Evolutionary conservation across 2,329 filamentous ascomycete species (phyloP).

Genomic region (Alternaria tenuissima): DNA sequence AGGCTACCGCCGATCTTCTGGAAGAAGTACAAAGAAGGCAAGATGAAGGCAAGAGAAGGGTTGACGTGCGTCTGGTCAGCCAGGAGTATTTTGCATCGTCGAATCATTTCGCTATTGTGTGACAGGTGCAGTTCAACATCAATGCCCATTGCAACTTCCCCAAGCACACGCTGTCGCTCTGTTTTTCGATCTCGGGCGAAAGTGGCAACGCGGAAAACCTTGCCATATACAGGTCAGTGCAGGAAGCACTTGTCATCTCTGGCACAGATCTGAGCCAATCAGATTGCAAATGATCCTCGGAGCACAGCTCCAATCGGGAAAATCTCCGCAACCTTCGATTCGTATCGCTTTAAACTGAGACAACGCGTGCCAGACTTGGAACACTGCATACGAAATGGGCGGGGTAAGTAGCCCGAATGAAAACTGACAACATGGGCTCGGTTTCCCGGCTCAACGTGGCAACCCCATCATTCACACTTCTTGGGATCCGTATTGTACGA

Average conservation of each 20-base stretch:
- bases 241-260: not conserved
- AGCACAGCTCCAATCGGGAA: not conserved
- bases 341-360: not conserved
- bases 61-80: conserved; percentile 52
- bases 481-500: conserved; percentile 7
- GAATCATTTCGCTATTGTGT: conserved; percentile 63
- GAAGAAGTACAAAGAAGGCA: conserved; percentile 52
- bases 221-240: not conserved
- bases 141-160: not conserved
- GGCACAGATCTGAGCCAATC: not conserved
- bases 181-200: not conserved
- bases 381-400: conserved; percentile 1
- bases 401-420: conserved; percentile 1
- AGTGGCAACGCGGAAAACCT: not conserved
- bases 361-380: not conserved
- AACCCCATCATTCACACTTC: conserved; percentile 1
- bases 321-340: not conserved
- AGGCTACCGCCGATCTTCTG: conserved; percentile 51
- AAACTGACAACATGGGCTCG: conserved; percentile 12
- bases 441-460: conserved; percentile 14
- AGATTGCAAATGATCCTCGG: not conserved
- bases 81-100: conserved; percentile 58
- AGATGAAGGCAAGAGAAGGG: conserved; percentile 47
- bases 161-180: not conserved
- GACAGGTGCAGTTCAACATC: conserved; percentile 16